phyloP scores from a whole-genome alignment of 805 yeast genomes.

The Wickerhamiella azymoides region DNA sequence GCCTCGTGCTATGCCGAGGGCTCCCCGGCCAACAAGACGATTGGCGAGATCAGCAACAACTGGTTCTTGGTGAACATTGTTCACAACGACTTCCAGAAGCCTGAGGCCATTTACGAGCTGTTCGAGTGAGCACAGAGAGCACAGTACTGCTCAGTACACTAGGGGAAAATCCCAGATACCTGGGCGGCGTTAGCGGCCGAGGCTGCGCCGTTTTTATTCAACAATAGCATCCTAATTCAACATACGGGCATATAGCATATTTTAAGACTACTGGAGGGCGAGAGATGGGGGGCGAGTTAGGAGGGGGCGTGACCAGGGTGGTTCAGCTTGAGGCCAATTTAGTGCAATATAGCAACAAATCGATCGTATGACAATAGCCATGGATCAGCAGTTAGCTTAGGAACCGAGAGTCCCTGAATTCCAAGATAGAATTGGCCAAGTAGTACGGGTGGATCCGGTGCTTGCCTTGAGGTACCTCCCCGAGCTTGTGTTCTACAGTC shows the following conservation, averaged over 20 bases:
- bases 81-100: constrained; percentile 55
- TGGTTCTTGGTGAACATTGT: constrained; percentile 78
- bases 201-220: constrained; percentile 1
- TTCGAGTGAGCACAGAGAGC: constrained; percentile 12
- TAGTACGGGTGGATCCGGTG: no score
- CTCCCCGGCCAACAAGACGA: constrained; percentile 28
- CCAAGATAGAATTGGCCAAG: no score
- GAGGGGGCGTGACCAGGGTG: no score
- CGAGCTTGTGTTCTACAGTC: no score
- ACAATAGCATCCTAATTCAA: constrained; percentile 13
- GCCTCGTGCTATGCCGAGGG: constrained; percentile 23
- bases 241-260: constrained; percentile 10
- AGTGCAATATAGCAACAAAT: no score
- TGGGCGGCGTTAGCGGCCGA: neutral
- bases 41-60: constrained; percentile 36
- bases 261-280: neutral
- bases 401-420: no score
- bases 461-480: no score
- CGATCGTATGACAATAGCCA: no score
- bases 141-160: no score
- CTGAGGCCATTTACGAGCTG: constrained; percentile 22
- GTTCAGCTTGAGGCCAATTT: no score
- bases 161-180: neutral
- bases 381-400: no score
- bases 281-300: no score